Base-by-base conservation (phyloP, 129 eudicot species). In the Ambrosia artemisiifolia region DNA sequence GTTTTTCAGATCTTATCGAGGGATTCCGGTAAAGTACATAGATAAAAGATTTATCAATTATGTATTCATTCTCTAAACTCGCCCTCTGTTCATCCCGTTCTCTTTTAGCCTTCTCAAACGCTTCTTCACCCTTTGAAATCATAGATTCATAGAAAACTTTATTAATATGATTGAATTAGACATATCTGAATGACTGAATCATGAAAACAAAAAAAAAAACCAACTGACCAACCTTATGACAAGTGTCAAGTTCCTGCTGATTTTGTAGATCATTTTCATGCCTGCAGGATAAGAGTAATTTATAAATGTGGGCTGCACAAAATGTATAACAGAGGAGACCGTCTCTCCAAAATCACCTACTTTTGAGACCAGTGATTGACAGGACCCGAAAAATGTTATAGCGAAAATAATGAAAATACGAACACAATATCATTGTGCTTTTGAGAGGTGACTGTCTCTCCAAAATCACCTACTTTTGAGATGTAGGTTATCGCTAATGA, bases 161-260 rank as follows among this genome's bases (percentile, higher is more conserved):
- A 10, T 11, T 8, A 32, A 68, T 68, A 17, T 61, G 30, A 64
- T 36, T 34, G 9, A 12, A 48, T 18, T 46, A 62, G 2, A 73
- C 8, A 3, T 63, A 49, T 63, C n/a, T 34, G 30, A 65, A 65
- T 51, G 18, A 53, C n/a, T 34, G 30, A 65, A 65, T 51, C 34
- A 53, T 19, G 17, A 49, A 47, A 11, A 69, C 63, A 60, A 60
- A 19, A 50, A 60, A 60, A 19, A 50, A 34, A 43, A 70, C 62
- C 38, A 47, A 34, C 24, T 67, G 70, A 67, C 90, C n/a, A 81
- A 85, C 95, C 90, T 91, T 70, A 63, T 59, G 35, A 69, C 86
- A 79, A 35, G 83, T 60, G 77, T 83, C 86, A 69, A 75, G 70
- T 67, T 80, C 90, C 80, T 75, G 76, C 49, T 49, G 82, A 67